Conservation (phyloP, 768 basidiomycete species). For the Mrakia gelida region DNA sequence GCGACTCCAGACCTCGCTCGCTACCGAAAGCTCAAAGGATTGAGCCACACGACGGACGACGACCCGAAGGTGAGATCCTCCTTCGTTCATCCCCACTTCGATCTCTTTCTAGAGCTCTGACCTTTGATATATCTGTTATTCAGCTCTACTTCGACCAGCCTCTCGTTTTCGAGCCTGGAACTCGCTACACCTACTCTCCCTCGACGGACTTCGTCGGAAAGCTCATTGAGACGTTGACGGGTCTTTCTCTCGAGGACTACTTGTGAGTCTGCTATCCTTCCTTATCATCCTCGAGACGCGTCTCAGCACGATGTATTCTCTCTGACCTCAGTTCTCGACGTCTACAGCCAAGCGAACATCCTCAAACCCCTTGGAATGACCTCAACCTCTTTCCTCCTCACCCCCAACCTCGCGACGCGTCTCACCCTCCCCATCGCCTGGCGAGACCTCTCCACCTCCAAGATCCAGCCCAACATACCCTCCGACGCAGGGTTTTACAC, state of each 20-base stretch:
- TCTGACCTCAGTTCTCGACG: too few relatives aligned
- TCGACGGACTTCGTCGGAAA: conserved; percentile 1
- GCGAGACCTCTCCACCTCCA: background rate
- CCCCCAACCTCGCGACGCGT: background rate
- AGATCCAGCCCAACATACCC: background rate
- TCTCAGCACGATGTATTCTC: too few relatives aligned
- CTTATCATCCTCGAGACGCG: background rate
- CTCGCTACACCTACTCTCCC: background rate
- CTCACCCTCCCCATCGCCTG: conserved; percentile 6
- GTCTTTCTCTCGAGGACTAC: background rate
- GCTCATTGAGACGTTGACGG: background rate
- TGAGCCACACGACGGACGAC: background rate
- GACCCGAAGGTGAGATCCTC: background rate
- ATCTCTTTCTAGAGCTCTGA: too few relatives aligned
- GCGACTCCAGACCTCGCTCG: background rate
- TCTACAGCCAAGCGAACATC: conserved; percentile 8
- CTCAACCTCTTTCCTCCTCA: conserved; percentile 7
- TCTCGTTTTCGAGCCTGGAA: background rate
- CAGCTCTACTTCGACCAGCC: background rate
- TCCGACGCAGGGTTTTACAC: background rate
- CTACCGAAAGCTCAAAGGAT: conserved; percentile 4
- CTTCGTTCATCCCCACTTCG: too few relatives aligned
- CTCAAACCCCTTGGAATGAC: background rate
- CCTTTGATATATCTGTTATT: too few relatives aligned
- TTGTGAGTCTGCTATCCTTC: background rate